Base-by-base conservation (phyloP, 169 alveolate genomes). In the Eimeria praecox region DNA sequence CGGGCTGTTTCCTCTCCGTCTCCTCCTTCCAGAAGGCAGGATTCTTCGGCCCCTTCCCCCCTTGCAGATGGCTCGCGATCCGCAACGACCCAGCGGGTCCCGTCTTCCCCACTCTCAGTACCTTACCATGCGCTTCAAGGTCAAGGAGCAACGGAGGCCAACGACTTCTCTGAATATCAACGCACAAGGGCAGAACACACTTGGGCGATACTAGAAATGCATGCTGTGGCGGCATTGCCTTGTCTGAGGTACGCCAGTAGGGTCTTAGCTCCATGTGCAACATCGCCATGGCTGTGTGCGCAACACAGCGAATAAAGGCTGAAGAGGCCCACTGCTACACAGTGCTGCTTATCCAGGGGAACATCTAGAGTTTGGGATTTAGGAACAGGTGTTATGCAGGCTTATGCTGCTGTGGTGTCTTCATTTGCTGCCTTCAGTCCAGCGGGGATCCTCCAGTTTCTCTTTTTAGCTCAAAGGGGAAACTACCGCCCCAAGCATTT, bases 171-270 rank as follows among this genome's bases (percentile, higher is more conserved):
- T 42, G 85, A 73, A 20, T 5, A 20, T 38, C 35, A 73, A 73
- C 85, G 85, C 85, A 18, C 73, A 44, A 85, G 14, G 35, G 77
- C 73, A 52, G 59, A 52, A 35, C 56, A n/a, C 78, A 56, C 64
- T 12, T 85, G 92, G 92, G 77, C 3, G 24, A 33, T 56, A 33
- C 77, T 85, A 6, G 92, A 85, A 52, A 56, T 52, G 78, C 92
- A 56, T 85, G 92, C 92, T 18, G 42, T 85, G 92, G 46, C 66
- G 59, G 92, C 92, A 35, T 44, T 85, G 92, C 92, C 92, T 8
- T 56, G 77, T 35, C 78, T 85, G 42, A 85, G 92, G 92, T 52
- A 24, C 40, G 77, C 92, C 62, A n/a, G 14, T 27, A 3, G 42
- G 42, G 38, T n/a, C 77, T 24, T 64, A 24, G 16, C 42, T 64